Conservation (phyloP, 169 alveolate species). For the Eimeria sp. region DNA sequence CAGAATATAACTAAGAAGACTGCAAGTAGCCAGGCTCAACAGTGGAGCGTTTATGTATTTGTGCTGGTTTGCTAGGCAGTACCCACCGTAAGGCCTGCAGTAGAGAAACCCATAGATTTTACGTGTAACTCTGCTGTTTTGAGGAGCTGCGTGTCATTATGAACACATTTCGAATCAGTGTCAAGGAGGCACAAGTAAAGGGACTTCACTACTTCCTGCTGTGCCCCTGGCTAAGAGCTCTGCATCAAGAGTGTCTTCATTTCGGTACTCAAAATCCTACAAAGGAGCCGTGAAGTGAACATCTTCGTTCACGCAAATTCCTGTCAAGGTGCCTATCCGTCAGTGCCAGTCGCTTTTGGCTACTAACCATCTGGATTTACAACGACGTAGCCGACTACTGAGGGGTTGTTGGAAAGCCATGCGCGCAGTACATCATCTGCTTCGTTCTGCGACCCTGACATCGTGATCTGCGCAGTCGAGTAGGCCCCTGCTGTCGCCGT, state of each 20-base stretch:
- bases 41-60: not conserved
- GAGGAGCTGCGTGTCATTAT: not conserved
- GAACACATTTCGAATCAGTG: not conserved
- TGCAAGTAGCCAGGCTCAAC: not conserved
- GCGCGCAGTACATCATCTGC: constrained; percentile 79
- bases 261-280: not conserved
- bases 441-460: constrained; percentile 80
- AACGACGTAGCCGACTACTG: constrained; percentile 82
- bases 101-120: not conserved
- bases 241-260: not conserved
- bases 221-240: not conserved
- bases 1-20: not conserved
- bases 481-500: not conserved
- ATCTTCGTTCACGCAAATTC: not conserved
- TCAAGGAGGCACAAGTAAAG: not conserved
- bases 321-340: not conserved
- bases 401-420: constrained; percentile 77
- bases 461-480: constrained; percentile 5
- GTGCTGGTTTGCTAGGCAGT: not conserved
- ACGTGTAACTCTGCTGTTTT: not conserved
- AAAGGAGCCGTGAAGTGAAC: not conserved
- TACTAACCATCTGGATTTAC: constrained; percentile 83
- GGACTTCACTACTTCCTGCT: not conserved
- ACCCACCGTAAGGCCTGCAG: not conserved
- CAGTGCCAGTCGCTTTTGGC: not conserved